A percentile compares a stretch with the other conserved stretches of the same genome.
Conservation (phyloP, 495 filamentous ascomycete genomes). For the Talaromyces ruber region DNA sequence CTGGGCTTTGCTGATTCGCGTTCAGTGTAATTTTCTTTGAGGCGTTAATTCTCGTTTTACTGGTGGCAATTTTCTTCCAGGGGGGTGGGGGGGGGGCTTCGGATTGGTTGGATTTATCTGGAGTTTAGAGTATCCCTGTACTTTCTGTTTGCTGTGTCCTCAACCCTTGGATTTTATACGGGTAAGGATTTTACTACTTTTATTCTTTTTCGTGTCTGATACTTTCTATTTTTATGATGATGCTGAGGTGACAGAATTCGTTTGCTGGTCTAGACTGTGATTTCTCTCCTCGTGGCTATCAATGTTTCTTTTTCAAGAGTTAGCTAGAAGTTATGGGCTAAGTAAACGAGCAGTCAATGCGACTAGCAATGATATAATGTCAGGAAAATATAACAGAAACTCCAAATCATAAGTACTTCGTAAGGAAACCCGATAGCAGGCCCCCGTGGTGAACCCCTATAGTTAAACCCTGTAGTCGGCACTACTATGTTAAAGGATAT, state of each 20-base stretch:
- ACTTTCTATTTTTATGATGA: slow-evolving; percentile 1
- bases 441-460: no score
- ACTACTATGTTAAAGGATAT: no score
- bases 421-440: no score
- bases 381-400: not conserved
- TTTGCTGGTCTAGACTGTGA: slow-evolving; percentile 4
- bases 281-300: not conserved
- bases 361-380: not conserved
- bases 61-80: slow-evolving; percentile 5
- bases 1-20: slow-evolving; percentile 7
- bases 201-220: slow-evolving; percentile 7
- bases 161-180: slow-evolving; percentile 6
- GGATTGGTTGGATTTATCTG: slow-evolving; percentile 2
- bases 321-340: slow-evolving; percentile 3
- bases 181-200: not conserved
- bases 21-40: slow-evolving; percentile 5
- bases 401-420: not conserved
- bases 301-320: not conserved
- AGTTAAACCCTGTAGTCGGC: no score
- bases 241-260: not conserved
- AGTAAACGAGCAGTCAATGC: slow-evolving; percentile 4
- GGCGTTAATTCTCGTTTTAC: slow-evolving; percentile 1
- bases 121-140: not conserved
- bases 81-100: no score
- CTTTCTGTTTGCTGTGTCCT: slow-evolving; percentile 4